Percentiles rank a stretch among this genome's conserved stretches.
Evolutionary conservation across 441 rosid genomes (phyloP).

Genomic region (Eruca vesicaria): DNA sequence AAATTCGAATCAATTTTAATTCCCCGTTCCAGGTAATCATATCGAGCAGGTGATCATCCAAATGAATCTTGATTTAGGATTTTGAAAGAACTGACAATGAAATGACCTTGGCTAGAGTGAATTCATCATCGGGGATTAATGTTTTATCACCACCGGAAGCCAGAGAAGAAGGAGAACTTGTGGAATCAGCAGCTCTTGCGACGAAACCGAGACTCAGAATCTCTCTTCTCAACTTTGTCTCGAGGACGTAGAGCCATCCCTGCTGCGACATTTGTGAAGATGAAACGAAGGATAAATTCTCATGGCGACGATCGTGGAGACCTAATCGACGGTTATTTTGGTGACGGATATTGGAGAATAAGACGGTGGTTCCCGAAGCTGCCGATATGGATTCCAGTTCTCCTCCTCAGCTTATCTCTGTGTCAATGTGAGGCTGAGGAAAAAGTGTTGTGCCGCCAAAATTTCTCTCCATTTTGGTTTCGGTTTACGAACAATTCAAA

Average conservation of each 20-base stretch:
- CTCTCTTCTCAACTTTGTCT: slow-evolving; percentile 21
- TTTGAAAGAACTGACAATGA: no score
- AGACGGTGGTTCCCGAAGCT: slow-evolving; percentile 34
- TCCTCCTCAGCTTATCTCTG: background rate
- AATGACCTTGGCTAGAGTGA: slow-evolving; percentile 91
- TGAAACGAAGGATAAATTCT: slow-evolving; percentile 34
- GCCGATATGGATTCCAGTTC: slow-evolving; percentile 41
- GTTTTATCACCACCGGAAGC: slow-evolving; percentile 47
- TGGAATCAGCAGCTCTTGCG: slow-evolving; percentile 71
- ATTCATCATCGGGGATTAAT: slow-evolving; percentile 67
- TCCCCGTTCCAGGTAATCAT: no score
- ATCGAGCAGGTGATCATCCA: no score
- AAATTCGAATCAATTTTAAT: no score
- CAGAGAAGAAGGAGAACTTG: slow-evolving; percentile 50
- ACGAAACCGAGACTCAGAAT: slow-evolving; percentile 36
- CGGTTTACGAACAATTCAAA: background rate
- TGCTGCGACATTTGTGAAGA: slow-evolving; percentile 15
- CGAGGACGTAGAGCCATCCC: slow-evolving; percentile 29
- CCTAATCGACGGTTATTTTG: slow-evolving; percentile 1
- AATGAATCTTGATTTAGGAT: no score
- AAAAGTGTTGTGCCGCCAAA: slow-evolving; percentile 38
- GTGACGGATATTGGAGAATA: slow-evolving; percentile 28
- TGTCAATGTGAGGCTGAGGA: slow-evolving; percentile 36
- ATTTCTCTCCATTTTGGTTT: slow-evolving; percentile 9
- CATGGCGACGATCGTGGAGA: slow-evolving; percentile 19